These are phyloP conservation scores for Chlorella sp. DNA, from an alignment of 139 green algal genomes.

Conservation along the genomic window DNA sequence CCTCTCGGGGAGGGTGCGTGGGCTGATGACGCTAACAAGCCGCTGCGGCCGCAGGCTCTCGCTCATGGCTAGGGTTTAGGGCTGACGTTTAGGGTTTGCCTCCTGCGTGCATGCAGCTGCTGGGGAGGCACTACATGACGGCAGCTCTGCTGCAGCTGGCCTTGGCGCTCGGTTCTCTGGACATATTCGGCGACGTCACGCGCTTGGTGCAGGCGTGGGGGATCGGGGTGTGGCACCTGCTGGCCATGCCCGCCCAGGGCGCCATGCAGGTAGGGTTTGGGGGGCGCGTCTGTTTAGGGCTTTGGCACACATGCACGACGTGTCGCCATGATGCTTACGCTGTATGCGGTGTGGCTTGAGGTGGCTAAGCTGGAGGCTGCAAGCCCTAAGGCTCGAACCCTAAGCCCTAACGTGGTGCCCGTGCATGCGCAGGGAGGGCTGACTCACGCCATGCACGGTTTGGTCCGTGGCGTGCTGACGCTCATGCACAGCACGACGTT, in stretches of 20 bases:
- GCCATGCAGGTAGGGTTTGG: conserved; percentile 15
- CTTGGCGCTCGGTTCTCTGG: conserved; percentile 44
- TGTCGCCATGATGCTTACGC: no score
- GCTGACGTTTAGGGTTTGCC: no score
- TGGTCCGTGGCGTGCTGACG: conserved; percentile 11
- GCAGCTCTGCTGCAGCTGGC: conserved; percentile 54
- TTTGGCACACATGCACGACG: no score
- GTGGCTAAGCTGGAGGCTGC: no score
- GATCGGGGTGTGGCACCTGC: conserved; percentile 44
- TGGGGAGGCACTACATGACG: conserved; percentile 55
- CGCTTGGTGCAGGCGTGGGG: conserved; percentile 26
- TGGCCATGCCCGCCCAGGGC: conserved; percentile 30
- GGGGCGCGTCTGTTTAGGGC: no score
- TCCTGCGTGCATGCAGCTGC: not conserved
- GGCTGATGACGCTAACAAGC: no score
- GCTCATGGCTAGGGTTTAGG: no score
- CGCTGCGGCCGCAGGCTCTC: no score
- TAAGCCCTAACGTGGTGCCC: no score
- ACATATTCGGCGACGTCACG: conserved; percentile 49
- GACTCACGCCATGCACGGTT: not conserved
- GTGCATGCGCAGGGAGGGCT: conserved; percentile 9
- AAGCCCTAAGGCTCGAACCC: no score
- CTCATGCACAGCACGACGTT: conserved; percentile 27
- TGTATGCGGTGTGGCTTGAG: no score
- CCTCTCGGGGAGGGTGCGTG: no score